These are phyloP conservation scores for Albifimbria verrucaria DNA, from an alignment of 2,329 filamentous ascomycete genomes.

Conservation along the genomic window DNA sequence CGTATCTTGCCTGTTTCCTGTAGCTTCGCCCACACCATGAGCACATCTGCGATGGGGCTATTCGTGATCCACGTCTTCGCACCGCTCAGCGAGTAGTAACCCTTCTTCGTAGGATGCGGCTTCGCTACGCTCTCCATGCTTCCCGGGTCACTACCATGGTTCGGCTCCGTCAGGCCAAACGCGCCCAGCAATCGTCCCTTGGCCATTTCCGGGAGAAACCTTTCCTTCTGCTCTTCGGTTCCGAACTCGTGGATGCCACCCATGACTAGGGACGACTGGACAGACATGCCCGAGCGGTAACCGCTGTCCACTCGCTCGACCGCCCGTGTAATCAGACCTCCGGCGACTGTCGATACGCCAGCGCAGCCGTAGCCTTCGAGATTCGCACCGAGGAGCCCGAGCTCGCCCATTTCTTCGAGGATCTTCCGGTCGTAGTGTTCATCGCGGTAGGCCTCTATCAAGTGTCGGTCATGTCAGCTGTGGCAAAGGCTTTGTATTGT, in stretches of 20 bases:
- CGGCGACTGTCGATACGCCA: constrained; percentile 81
- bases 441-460: constrained; percentile 73
- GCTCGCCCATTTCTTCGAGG: constrained; percentile 85
- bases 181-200: constrained; percentile 79
- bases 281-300: constrained; percentile 89
- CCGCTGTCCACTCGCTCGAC: constrained; percentile 90
- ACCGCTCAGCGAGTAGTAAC: constrained; percentile 74
- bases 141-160: constrained; percentile 88
- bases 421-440: constrained; percentile 85
- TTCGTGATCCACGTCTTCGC: constrained; percentile 97
- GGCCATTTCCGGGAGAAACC: constrained; percentile 75
- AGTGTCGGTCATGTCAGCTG: constrained; percentile 3
- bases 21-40: constrained; percentile 90
- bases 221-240: constrained; percentile 82
- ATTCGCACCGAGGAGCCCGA: constrained; percentile 82
- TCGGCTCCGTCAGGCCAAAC: constrained; percentile 88
- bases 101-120: constrained; percentile 78
- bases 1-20: constrained; percentile 90
- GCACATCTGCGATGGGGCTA: constrained; percentile 80
- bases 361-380: constrained; percentile 88
- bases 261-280: constrained; percentile 92
- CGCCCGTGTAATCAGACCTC: constrained; percentile 85
- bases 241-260: constrained; percentile 87
- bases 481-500: not conserved
- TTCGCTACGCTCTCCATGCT: constrained; percentile 88